A percentile compares a stretch with the other conserved stretches of the same genome.
Evolutionary conservation across 116 monocot genomes (phyloP).

Genomic region (Dioscorea cayenensis): DNA sequence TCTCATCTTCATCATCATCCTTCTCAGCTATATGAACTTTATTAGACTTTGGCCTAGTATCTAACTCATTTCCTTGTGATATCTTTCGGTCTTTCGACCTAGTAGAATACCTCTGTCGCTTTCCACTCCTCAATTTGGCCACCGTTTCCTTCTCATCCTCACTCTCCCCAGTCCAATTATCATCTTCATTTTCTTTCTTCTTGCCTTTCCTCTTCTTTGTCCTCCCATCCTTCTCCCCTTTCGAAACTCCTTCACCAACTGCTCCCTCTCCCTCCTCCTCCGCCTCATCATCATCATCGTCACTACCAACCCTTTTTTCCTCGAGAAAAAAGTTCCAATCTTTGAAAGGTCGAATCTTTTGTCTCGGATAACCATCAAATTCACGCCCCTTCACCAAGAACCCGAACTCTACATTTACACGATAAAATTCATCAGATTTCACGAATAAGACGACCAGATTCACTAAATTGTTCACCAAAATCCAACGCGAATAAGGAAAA

Average conservation of each 20-base stretch:
- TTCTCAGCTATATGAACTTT: conserved; percentile 17
- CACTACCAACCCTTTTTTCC: conserved; percentile 14
- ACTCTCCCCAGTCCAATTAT: conserved; percentile 60
- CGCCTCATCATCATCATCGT: conserved; percentile 31
- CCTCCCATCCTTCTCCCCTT: conserved; percentile 12
- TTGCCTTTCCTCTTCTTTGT: conserved; percentile 13
- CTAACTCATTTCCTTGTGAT: conserved; percentile 7
- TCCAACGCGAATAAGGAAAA: neutral
- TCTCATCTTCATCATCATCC: conserved; percentile 52
- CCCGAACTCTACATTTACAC: conserved; percentile 57
- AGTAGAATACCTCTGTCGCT: conserved; percentile 35
- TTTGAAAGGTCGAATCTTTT: conserved; percentile 31
- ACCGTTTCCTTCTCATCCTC: conserved; percentile 28
- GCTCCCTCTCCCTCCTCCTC: neutral
- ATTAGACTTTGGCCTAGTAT: neutral
- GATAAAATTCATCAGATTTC: neutral
- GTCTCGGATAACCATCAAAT: conserved; percentile 34
- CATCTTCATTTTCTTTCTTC: conserved; percentile 28
- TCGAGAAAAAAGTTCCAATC: conserved; percentile 80
- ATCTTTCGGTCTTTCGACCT: conserved; percentile 49
- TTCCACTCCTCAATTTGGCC: conserved; percentile 13
- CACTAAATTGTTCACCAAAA: neutral
- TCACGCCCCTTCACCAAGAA: conserved; percentile 65
- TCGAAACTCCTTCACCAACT: conserved; percentile 1
- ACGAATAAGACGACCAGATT: neutral